These are phyloP conservation scores for Jackrogersella multiformis DNA, from an alignment of 495 filamentous ascomycete genomes.

Conservation along the genomic window DNA sequence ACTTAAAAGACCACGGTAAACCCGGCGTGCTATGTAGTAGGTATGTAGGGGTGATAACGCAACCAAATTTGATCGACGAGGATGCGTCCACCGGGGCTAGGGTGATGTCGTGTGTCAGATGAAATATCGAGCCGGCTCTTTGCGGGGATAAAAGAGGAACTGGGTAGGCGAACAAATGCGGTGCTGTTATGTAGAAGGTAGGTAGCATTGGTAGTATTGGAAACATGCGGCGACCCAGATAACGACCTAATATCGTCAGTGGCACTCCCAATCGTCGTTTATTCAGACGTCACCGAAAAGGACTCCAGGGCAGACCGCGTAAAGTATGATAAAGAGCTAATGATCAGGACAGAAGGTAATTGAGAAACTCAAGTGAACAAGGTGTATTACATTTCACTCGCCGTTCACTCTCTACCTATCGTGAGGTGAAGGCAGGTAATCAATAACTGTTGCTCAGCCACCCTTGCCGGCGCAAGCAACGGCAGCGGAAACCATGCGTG, in stretches of 20 bases:
- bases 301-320: too few relatives aligned
- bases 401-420: neutral
- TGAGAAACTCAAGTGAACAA: neutral
- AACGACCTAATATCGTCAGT: conserved; percentile 37
- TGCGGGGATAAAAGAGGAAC: conserved; percentile 41
- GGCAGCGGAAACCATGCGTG: conserved; percentile 11
- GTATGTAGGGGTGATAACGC: conserved; percentile 17
- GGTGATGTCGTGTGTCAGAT: conserved; percentile 38
- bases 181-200: conserved; percentile 31
- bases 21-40: too few relatives aligned
- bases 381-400: neutral
- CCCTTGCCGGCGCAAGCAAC: conserved; percentile 21
- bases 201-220: too few relatives aligned
- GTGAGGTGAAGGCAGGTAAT: neutral
- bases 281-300: conserved; percentile 31
- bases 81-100: conserved; percentile 23
- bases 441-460: conserved; percentile 30
- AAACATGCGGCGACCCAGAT: conserved; percentile 37
- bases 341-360: neutral
- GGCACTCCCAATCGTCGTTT: conserved; percentile 32
- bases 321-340: neutral
- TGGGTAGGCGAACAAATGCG: conserved; percentile 18
- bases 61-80: conserved; percentile 34
- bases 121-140: conserved; percentile 34
- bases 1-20: conserved; percentile 27